phyloP scores from a whole-genome alignment of 2,329 filamentous ascomycete genomes.

The Trichophyton rubrum region DNA sequence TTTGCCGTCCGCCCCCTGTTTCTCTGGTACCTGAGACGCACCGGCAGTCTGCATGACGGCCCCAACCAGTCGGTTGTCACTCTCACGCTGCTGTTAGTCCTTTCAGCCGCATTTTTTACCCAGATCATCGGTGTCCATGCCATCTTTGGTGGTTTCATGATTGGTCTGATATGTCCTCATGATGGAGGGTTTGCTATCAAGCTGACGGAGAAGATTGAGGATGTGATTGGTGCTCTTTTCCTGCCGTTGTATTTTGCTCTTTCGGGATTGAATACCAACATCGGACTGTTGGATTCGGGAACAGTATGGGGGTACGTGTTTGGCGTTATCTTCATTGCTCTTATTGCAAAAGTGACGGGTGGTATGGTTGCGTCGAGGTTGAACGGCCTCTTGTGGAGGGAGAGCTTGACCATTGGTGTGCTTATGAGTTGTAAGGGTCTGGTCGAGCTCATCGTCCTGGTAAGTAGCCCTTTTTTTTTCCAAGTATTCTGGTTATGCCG shows the following conservation, averaged over 20 bases:
- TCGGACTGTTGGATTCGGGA: conserved; percentile 69
- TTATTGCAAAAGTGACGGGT: conserved; percentile 72
- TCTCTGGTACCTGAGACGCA: conserved; percentile 58
- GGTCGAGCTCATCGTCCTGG: conserved; percentile 87
- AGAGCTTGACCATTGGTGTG: conserved; percentile 74
- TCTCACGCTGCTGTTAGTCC: conserved; percentile 64
- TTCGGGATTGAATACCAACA: conserved; percentile 75
- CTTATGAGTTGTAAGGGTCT: conserved; percentile 96
- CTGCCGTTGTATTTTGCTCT: conserved; percentile 87
- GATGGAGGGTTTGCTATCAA: conserved; percentile 62
- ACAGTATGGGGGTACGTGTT: conserved; percentile 84
- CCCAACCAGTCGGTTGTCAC: conserved; percentile 76
- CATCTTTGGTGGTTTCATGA: conserved; percentile 86
- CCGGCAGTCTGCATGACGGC: conserved; percentile 70
- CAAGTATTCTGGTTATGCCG: not conserved
- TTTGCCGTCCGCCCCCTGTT: conserved; percentile 63
- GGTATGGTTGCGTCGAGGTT: conserved; percentile 64
- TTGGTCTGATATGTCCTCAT: conserved; percentile 66
- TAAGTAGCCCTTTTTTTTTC: conserved; percentile 32
- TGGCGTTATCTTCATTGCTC: conserved; percentile 68
- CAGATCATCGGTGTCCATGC: conserved; percentile 84
- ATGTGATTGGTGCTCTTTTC: conserved; percentile 72
- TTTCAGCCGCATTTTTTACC: conserved; percentile 76
- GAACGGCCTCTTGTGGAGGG: conserved; percentile 75
- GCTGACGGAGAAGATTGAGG: conserved; percentile 84